These are phyloP conservation scores for Pseudonitzschia multistriata DNA, from an alignment of 108 stramenopile genomes.

Conservation along the genomic window DNA sequence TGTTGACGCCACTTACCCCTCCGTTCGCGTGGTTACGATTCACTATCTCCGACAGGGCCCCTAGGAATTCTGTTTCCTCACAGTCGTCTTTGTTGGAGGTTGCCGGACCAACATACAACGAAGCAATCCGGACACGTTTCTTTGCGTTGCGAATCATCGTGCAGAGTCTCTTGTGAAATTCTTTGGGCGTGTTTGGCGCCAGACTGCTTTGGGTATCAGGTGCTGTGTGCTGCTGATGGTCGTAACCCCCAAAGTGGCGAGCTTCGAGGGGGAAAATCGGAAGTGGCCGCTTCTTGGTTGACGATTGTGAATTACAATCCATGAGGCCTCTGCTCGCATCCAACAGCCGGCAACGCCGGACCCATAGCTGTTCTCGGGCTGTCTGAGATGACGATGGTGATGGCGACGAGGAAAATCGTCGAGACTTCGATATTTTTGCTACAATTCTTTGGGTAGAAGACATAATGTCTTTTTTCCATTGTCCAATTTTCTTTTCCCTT, in stretches of 20 bases:
- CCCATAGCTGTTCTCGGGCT: slow-evolving; percentile 2
- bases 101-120: slow-evolving; percentile 80
- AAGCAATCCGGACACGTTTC: slow-evolving; percentile 66
- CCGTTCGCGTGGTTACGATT: not conserved
- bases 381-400: not conserved
- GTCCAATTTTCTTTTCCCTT: not conserved
- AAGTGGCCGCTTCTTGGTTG: slow-evolving; percentile 12
- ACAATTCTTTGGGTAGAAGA: not conserved
- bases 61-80: slow-evolving; percentile 47
- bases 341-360: slow-evolving; percentile 21
- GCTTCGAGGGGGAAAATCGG: slow-evolving; percentile 32
- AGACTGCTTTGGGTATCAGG: not conserved
- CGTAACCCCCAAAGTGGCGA: slow-evolving; percentile 11
- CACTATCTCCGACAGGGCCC: slow-evolving; percentile 40
- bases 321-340: slow-evolving; percentile 27
- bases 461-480: not conserved
- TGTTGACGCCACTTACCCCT: too few species aligned
- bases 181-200: slow-evolving; percentile 42
- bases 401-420: slow-evolving; percentile 9
- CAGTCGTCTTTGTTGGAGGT: slow-evolving; percentile 20
- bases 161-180: slow-evolving; percentile 68
- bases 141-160: slow-evolving; percentile 55
- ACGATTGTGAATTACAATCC: not conserved
- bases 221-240: not conserved
- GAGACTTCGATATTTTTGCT: not conserved